phyloP scores from a whole-genome alignment of 305 asterid species.

The Solanum hybrid region DNA sequence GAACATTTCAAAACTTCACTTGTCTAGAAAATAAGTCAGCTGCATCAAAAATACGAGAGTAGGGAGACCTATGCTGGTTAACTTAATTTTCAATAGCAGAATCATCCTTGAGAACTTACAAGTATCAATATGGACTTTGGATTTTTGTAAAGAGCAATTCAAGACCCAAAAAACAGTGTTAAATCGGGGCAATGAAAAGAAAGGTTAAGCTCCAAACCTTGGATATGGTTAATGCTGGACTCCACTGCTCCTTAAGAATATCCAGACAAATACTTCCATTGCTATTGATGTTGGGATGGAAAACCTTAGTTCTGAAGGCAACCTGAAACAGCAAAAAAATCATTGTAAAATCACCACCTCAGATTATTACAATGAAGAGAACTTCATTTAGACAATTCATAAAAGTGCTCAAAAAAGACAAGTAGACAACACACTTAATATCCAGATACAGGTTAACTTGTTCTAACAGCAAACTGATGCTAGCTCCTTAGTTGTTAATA shows the following conservation, averaged over 20 bases:
- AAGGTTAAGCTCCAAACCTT: conserved; percentile 35
- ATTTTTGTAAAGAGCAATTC: neutral
- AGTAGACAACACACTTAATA: neutral
- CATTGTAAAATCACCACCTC: neutral
- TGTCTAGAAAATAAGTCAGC: neutral
- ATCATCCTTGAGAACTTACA: neutral
- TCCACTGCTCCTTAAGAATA: conserved; percentile 89
- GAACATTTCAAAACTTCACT: neutral
- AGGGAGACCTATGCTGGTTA: neutral
- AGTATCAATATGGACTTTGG: neutral
- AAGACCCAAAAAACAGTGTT: neutral
- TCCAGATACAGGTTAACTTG: neutral
- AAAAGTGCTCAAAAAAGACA: neutral
- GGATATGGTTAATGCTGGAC: conserved; percentile 79
- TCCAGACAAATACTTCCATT: conserved; percentile 85
- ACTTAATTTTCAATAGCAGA: neutral
- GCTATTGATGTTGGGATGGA: conserved; percentile 80
- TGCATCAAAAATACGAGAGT: neutral
- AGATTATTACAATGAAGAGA: neutral
- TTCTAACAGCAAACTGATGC: neutral
- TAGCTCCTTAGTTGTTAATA: neutral
- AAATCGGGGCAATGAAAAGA: neutral
- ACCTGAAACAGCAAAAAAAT: conserved; percentile 30
- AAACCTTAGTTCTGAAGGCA: conserved; percentile 84
- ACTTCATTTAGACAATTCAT: neutral